Conservation (phyloP, 2,329 filamentous ascomycete genomes). For the Nectriaceae sp. region DNA sequence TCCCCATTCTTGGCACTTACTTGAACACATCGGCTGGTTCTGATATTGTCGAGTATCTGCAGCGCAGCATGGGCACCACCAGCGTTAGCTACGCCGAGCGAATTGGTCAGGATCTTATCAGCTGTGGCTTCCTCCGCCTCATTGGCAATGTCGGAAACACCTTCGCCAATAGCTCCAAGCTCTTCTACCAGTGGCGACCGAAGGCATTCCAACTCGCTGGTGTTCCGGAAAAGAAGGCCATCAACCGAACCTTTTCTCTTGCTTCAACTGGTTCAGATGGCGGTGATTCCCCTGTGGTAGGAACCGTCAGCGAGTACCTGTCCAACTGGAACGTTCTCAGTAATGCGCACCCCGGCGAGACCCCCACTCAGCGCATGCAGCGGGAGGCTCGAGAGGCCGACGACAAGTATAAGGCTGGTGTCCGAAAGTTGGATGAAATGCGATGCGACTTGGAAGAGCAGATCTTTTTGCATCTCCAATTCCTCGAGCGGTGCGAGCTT, state of each 20-base stretch:
- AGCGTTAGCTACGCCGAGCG: constrained; percentile 90
- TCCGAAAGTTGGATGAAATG: constrained; percentile 85
- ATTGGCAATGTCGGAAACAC: constrained; percentile 93
- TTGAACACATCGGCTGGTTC: constrained; percentile 88
- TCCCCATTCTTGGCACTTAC: constrained; percentile 93
- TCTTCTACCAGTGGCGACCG: constrained; percentile 97
- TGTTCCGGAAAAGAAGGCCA: constrained; percentile 81
- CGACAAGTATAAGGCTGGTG: constrained; percentile 86
- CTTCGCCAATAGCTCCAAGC: constrained; percentile 95
- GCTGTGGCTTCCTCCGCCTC: constrained; percentile 82
- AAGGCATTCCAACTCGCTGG: constrained; percentile 88
- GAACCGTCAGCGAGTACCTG: constrained; percentile 85
- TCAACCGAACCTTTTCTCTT: constrained; percentile 75
- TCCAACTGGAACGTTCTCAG: constrained; percentile 85
- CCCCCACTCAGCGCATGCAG: constrained; percentile 79
- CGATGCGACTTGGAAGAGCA: constrained; percentile 95
- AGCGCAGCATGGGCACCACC: constrained; percentile 80
- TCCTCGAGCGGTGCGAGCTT: constrained; percentile 95
- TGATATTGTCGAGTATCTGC: constrained; percentile 94
- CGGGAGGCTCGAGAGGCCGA: constrained; percentile 89
- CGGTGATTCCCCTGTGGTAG: constrained; percentile 76
- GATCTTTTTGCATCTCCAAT: constrained; percentile 88
- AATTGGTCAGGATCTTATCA: constrained; percentile 90
- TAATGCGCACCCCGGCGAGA: constrained; percentile 91
- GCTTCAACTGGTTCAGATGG: constrained; percentile 58